These are phyloP conservation scores for Mycocentrospora acerina DNA, from an alignment of 2,329 filamentous ascomycete species.

Conservation along the genomic window DNA sequence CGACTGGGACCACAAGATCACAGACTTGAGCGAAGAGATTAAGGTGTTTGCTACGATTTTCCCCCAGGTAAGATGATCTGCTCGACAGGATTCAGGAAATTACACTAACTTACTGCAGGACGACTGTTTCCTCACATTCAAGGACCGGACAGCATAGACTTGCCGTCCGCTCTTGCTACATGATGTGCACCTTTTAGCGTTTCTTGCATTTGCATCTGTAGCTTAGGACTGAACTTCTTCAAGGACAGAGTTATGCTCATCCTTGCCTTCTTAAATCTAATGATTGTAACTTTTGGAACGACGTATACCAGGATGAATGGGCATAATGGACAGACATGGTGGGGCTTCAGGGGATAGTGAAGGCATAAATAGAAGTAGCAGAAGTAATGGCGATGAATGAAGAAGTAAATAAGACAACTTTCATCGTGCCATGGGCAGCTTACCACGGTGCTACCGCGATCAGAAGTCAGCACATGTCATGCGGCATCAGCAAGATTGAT, in stretches of 20 bases:
- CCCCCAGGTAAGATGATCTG: conserved; percentile 70
- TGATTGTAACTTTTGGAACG: conserved; percentile 28
- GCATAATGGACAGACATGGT: conserved; percentile 7
- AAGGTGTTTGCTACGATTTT: conserved; percentile 99
- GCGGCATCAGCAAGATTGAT: conserved; percentile 1
- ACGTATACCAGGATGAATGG: conserved; percentile 11
- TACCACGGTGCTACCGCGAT: no score
- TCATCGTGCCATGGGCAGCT: conserved; percentile 1
- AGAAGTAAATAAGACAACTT: conserved; percentile 4
- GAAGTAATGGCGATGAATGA: conserved; percentile 7
- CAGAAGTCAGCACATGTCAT: conserved; percentile 8
- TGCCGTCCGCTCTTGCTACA: conserved; percentile 12
- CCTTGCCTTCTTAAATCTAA: conserved; percentile 27
- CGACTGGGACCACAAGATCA: conserved; percentile 88
- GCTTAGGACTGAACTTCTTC: conserved; percentile 22
- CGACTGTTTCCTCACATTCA: conserved; percentile 78
- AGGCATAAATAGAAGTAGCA: conserved; percentile 2
- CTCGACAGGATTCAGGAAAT: conserved; percentile 3
- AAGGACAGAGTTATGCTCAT: conserved; percentile 10
- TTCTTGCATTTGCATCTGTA: conserved; percentile 29
- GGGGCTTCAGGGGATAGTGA: conserved; percentile 10
- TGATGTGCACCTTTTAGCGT: conserved; percentile 24
- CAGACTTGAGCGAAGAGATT: conserved; percentile 84
- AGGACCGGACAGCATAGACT: conserved; percentile 33
- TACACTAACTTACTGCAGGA: conserved; percentile 59